Conservation (phyloP, 306 rosid genomes). For the Citrullus mucosospermus region DNA sequence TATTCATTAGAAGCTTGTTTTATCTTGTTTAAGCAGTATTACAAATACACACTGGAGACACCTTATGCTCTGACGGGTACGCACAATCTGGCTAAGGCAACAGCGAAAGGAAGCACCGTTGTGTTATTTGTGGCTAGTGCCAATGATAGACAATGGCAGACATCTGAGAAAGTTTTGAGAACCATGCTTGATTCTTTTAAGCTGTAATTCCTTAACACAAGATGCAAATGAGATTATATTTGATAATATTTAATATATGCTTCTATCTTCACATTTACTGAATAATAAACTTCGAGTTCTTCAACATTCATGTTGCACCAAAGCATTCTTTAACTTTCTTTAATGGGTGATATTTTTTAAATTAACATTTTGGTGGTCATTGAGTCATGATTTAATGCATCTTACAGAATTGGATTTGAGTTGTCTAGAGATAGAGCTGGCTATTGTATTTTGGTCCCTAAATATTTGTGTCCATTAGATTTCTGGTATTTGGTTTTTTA, state of each 20-base stretch:
- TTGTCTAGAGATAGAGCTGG: too few relatives aligned
- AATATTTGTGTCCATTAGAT: too few relatives aligned
- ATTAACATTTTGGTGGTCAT: too few relatives aligned
- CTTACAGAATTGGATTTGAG: too few relatives aligned
- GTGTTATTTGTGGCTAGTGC: constrained; percentile 86
- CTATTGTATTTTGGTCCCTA: too few relatives aligned
- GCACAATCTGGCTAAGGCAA: constrained; percentile 95
- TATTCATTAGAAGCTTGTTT: neutral
- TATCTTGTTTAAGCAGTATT: constrained; percentile 43
- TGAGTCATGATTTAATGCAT: too few relatives aligned
- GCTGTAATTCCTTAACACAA: constrained; percentile 16
- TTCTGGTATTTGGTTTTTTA: too few relatives aligned
- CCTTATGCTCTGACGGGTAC: constrained; percentile 86
- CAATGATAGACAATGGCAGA: constrained; percentile 82
- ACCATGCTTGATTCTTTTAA: constrained; percentile 79
- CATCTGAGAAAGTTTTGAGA: constrained; percentile 59
- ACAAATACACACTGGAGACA: constrained; percentile 78
- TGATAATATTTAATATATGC: neutral
- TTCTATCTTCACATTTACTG: neutral
- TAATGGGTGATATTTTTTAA: too few relatives aligned
- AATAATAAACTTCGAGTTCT: neutral
- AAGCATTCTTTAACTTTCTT: neutral
- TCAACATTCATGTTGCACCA: neutral
- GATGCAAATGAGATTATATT: neutral
- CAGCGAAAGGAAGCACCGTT: constrained; percentile 91